Conservation (phyloP, 805 yeast genomes). For the Nakazawaea pomicola region DNA sequence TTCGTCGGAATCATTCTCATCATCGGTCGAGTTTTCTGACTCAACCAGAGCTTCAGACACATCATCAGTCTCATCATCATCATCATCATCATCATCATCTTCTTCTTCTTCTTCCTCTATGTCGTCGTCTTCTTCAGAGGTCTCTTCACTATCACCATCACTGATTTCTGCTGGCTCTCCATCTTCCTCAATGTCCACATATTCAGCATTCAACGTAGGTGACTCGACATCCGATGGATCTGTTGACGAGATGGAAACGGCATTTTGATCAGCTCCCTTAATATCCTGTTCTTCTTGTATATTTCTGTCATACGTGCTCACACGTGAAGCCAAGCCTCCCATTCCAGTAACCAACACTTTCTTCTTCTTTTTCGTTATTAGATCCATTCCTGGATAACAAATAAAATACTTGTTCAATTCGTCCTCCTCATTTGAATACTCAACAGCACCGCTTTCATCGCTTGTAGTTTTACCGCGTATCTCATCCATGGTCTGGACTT, state of each 20-base stretch:
- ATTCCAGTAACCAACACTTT: background rate
- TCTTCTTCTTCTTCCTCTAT: slow-evolving; percentile 31
- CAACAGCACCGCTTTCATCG: background rate
- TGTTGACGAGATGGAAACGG: too few species aligned
- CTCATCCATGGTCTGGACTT: slow-evolving; percentile 48
- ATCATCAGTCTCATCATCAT: slow-evolving; percentile 18
- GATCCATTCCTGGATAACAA: slow-evolving; percentile 15
- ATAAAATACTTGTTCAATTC: slow-evolving; percentile 2
- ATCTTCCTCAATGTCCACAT: slow-evolving; percentile 14
- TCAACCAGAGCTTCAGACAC: slow-evolving; percentile 14
- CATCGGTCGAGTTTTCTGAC: too few species aligned
- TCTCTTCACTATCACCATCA: slow-evolving; percentile 5
- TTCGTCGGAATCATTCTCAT: too few species aligned
- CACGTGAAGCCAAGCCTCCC: too few species aligned
- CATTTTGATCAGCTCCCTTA: slow-evolving; percentile 16
- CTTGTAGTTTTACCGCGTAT: slow-evolving; percentile 15
- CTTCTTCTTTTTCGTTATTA: slow-evolving; percentile 17
- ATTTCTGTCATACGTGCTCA: too few species aligned
- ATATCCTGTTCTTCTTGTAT: slow-evolving; percentile 10
- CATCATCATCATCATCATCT: slow-evolving; percentile 13
- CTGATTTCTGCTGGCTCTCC: slow-evolving; percentile 12
- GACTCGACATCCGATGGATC: too few species aligned
- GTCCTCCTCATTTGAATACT: too few species aligned
- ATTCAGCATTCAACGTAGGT: too few species aligned
- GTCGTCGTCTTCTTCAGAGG: background rate